Conservation (phyloP, 2,329 filamentous ascomycete genomes). For the Trichoderma simmonsii region DNA sequence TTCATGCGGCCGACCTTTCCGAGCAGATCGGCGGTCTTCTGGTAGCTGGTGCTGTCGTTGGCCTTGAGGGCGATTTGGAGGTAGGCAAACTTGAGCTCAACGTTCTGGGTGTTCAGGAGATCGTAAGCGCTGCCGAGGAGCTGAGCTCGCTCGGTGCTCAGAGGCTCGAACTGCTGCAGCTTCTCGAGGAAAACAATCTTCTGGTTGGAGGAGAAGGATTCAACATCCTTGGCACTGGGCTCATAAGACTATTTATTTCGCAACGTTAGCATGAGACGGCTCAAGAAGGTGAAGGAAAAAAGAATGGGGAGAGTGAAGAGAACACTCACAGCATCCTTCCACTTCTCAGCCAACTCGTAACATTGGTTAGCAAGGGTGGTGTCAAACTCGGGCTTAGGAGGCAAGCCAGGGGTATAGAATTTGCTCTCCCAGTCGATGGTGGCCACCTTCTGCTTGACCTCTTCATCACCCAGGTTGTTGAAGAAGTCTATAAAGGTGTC, state of each 20-base stretch:
- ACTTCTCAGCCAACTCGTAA: slow-evolving; percentile 77
- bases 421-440: slow-evolving; percentile 84
- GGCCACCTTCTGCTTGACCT: slow-evolving; percentile 61
- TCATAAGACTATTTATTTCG: slow-evolving; percentile 48
- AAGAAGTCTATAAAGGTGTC: slow-evolving; percentile 85
- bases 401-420: slow-evolving; percentile 85
- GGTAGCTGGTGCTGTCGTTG: slow-evolving; percentile 65
- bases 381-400: slow-evolving; percentile 87
- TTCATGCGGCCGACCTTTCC: slow-evolving; percentile 92
- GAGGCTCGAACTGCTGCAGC: slow-evolving; percentile 61
- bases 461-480: slow-evolving; percentile 58
- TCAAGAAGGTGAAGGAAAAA: not conserved
- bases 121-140: slow-evolving; percentile 73
- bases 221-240: slow-evolving; percentile 66
- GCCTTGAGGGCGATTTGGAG: slow-evolving; percentile 75
- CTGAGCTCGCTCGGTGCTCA: slow-evolving; percentile 64
- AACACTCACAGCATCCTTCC: slow-evolving; percentile 59
- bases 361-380: slow-evolving; percentile 82
- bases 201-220: slow-evolving; percentile 78
- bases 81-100: slow-evolving; percentile 80
- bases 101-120: slow-evolving; percentile 72
- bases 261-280: not conserved
- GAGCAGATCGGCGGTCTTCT: slow-evolving; percentile 70
- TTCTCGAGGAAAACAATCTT: slow-evolving; percentile 85
- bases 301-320: not conserved